These are phyloP conservation scores for Oryza glumipatula DNA, from an alignment of 176 grass and related monocot genomes.

Conservation along the genomic window DNA sequence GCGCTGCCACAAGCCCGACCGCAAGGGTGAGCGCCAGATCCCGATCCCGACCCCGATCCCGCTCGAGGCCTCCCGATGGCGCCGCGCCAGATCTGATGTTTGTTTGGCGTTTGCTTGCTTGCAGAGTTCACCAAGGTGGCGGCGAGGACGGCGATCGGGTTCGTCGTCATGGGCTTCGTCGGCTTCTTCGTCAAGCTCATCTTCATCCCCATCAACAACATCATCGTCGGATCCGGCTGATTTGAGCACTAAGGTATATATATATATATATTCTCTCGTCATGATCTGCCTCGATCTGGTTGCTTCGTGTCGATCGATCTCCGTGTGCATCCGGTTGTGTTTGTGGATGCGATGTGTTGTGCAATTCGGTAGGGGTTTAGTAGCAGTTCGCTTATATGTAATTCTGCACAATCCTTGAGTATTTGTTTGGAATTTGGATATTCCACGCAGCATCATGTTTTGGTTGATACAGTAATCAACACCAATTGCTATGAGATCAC, in stretches of 20 bases:
- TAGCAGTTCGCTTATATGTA: neutral
- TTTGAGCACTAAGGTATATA: conserved; percentile 31
- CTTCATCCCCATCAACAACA: conserved; percentile 98
- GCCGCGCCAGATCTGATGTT: conserved; percentile 29
- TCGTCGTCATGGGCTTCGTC: conserved; percentile 94
- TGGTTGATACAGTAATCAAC: neutral
- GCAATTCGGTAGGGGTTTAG: neutral
- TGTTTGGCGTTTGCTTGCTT: neutral
- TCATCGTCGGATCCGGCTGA: conserved; percentile 89
- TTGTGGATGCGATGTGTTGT: neutral
- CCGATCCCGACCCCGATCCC: conserved; percentile 27
- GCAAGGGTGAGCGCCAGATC: conserved; percentile 60
- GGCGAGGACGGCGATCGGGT: conserved; percentile 75
- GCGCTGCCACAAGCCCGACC: conserved; percentile 98
- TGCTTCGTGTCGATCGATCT: neutral
- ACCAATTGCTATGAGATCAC: neutral
- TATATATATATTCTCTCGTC: neutral
- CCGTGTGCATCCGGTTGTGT: neutral
- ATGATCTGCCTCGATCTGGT: neutral
- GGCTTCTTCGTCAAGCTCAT: conserved; percentile 97
- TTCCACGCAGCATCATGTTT: neutral
- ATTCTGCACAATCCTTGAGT: neutral
- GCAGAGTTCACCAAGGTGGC: conserved; percentile 94
- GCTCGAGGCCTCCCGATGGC: neutral
- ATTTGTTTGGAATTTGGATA: neutral